Evolutionary conservation across 768 basidiomycete species (phyloP).

Genomic region (Chiua virens): DNA sequence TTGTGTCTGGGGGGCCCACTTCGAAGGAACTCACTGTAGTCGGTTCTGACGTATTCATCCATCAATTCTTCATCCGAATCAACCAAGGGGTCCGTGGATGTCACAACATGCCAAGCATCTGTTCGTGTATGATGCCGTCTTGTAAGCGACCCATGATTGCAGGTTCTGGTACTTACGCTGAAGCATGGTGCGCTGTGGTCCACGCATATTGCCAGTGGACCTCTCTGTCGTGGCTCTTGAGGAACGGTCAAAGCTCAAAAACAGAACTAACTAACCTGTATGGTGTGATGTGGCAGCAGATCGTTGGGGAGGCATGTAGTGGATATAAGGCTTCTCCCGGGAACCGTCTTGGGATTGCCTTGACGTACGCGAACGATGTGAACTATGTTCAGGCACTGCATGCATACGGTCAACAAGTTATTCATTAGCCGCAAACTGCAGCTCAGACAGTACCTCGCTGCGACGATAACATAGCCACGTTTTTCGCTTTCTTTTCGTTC

Average conservation of each 20-base stretch:
- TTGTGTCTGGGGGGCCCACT: not conserved
- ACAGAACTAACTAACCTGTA: constrained; percentile 20
- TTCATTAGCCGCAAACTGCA: not conserved
- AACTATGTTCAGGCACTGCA: constrained; percentile 24
- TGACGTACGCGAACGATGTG: constrained; percentile 26
- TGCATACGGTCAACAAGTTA: constrained; percentile 8
- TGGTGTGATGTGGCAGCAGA: constrained; percentile 12
- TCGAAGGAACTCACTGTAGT: constrained; percentile 55
- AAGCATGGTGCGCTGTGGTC: constrained; percentile 43
- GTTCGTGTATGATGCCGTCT: constrained; percentile 4
- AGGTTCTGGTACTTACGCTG: constrained; percentile 36
- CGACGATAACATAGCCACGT: constrained; percentile 24
- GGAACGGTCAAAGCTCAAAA: not conserved
- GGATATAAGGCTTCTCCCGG: constrained; percentile 35
- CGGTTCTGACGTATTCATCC: constrained; percentile 60
- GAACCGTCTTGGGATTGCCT: constrained; percentile 23
- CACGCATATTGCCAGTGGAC: constrained; percentile 10
- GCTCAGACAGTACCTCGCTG: constrained; percentile 22
- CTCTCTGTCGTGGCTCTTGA: constrained; percentile 18
- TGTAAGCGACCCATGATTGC: not conserved
- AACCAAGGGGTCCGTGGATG: constrained; percentile 59
- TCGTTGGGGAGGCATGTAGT: constrained; percentile 32
- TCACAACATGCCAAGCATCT: constrained; percentile 76
- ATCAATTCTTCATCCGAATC: constrained; percentile 74
- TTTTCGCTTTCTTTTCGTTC: constrained; percentile 49